Percentiles rank a stretch among this genome's conserved stretches.
Conservation (phyloP, 352 stramenopile genomes). For the Pythium folliculosum region DNA sequence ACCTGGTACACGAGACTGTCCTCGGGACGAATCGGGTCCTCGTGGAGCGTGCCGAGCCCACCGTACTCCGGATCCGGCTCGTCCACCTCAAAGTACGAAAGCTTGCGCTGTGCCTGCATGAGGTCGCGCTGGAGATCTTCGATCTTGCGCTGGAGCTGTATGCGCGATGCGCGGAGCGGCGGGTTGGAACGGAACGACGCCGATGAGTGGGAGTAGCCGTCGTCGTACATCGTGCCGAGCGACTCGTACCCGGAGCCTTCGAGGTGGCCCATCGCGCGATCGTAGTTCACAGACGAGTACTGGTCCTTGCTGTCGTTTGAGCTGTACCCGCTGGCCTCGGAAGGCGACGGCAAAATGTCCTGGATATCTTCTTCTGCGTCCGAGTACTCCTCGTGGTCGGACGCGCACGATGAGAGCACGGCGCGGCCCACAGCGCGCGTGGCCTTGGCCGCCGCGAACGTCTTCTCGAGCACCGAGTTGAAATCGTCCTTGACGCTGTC, state of each 20-base stretch:
- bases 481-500: slow-evolving; percentile 43
- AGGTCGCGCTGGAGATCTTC: slow-evolving; percentile 58
- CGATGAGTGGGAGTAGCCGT: slow-evolving; percentile 10
- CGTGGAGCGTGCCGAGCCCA: slow-evolving; percentile 40
- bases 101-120: slow-evolving; percentile 57
- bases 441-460: slow-evolving; percentile 58
- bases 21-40: slow-evolving; percentile 27
- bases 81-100: slow-evolving; percentile 59
- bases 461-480: slow-evolving; percentile 58
- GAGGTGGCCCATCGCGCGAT: slow-evolving; percentile 51
- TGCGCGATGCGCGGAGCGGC: slow-evolving; percentile 12
- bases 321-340: slow-evolving; percentile 31
- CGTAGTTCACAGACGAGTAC: slow-evolving; percentile 64
- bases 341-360: slow-evolving; percentile 26
- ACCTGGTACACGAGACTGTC: slow-evolving; percentile 16
- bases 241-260: slow-evolving; percentile 8
- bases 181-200: slow-evolving; percentile 10
- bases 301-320: slow-evolving; percentile 52
- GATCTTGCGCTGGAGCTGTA: slow-evolving; percentile 65
- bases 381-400: slow-evolving; percentile 29
- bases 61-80: slow-evolving; percentile 52
- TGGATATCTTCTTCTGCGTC: slow-evolving; percentile 21
- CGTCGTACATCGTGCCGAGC: slow-evolving; percentile 10
- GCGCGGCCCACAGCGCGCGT: slow-evolving; percentile 58
- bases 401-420: slow-evolving; percentile 53